These are phyloP conservation scores for Arabis alpina DNA, from an alignment of 345 rosid genomes.

Conservation along the genomic window DNA sequence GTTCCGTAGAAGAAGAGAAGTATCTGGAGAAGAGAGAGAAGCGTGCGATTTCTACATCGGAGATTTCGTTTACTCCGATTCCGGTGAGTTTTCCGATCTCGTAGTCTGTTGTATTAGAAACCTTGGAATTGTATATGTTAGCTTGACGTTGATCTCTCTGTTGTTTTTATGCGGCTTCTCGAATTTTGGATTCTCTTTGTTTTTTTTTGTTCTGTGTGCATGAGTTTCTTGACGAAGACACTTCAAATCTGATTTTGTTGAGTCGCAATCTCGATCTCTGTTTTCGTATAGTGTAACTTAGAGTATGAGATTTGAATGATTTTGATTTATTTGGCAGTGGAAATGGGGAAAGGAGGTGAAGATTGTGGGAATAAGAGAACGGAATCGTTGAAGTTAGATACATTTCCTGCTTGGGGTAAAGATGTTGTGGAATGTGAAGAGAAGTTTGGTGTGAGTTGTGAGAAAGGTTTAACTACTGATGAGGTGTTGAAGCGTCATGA, in stretches of 20 bases:
- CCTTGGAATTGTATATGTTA: background rate
- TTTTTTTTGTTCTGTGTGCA: conserved; percentile 1
- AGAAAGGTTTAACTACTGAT: conserved; percentile 51
- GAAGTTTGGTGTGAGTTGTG: conserved; percentile 50
- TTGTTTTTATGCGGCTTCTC: conserved; percentile 18
- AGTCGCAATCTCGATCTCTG: too few relatives aligned
- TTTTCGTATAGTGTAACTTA: background rate
- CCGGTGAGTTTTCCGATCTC: conserved; percentile 37
- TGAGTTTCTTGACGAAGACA: background rate
- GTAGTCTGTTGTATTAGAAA: background rate
- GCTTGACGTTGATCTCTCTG: conserved; percentile 28
- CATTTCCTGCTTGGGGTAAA: conserved; percentile 71
- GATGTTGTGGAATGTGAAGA: conserved; percentile 66
- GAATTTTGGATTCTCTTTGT: background rate
- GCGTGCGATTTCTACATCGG: conserved; percentile 34
- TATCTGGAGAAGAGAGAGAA: conserved; percentile 31
- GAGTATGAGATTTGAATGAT: conserved; percentile 2
- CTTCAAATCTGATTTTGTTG: conserved; percentile 18
- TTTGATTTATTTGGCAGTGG: conserved; percentile 21
- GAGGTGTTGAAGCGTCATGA: conserved; percentile 58
- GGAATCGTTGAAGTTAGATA: conserved; percentile 7
- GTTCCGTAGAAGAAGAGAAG: conserved; percentile 31
- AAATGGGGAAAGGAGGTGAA: conserved; percentile 69
- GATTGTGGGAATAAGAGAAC: too few relatives aligned
- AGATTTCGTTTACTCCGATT: conserved; percentile 26